Base-by-base conservation (phyloP, 805 yeast species). In the Dipodascopsis tothii region DNA sequence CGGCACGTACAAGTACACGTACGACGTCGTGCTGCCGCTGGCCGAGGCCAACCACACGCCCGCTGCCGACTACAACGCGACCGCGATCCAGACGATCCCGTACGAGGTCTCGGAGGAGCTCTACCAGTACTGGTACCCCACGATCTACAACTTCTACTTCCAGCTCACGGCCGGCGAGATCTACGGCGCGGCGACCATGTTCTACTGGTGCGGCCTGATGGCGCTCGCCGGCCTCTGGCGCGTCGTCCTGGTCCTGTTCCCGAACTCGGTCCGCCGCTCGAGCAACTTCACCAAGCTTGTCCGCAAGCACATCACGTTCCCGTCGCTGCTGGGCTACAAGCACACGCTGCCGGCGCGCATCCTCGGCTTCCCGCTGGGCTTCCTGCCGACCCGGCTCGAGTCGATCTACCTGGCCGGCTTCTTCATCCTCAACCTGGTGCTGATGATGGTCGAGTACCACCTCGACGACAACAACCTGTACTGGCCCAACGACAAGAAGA, bases 291-390 rank as follows among this genome's bases (percentile, higher is more conserved):
- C n/a, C n/a, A n/a, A n/a, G n/a, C 16, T n/a, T 21, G 37, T 42
- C 14, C 18, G 27, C 27, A 22, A 30, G 36, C 11, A 30, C 22
- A 20, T 30, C 37, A 32, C 20, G 16, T 11, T 33, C 16, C 19
- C 23, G 18, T 33, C 43, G 17, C 40, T 58, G 28, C 49, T 53
- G 27, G 30, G 46, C 19, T 35, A 39, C 23, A 41, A 40, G 16
- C 64, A 61, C 40, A 45, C 57, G 16, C 43, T 46, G 16, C 54
- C 56, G 11, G 25, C 40, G 17, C 39, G 38, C 6, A 27, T 40
- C n/a, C 32, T 49, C 18, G 43, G 51, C 5, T 32, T 43, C 18
- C 32, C 32, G 14, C 3, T 33, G 14, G 36, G 41, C 28, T 9
- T 17, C 28, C 17, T 43, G 16, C 46, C 46, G 2, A 21, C 46